Percentiles rank a stretch among this genome's conserved stretches.
Evolutionary conservation across 257 asterid species (phyloP).

Genomic region (Hygrophila difformis): DNA sequence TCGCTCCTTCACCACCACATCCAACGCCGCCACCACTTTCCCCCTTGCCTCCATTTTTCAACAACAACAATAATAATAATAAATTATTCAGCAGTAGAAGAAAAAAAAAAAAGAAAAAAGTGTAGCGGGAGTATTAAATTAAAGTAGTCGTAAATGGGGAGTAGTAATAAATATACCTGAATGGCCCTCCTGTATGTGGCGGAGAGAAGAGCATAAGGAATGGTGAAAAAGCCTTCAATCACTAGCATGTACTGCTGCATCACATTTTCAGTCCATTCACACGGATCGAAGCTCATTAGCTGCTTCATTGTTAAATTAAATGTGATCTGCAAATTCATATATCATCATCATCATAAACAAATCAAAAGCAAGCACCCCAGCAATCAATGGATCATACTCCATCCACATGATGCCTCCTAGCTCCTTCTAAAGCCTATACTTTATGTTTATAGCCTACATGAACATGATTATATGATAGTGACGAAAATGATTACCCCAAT

Average conservation of each 20-base stretch:
- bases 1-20: conserved; percentile 73
- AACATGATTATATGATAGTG: too few relatives aligned
- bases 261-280: conserved; percentile 94
- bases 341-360: neutral
- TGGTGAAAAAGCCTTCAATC: conserved; percentile 89
- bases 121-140: too few relatives aligned
- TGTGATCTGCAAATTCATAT: conserved; percentile 58
- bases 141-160: too few relatives aligned
- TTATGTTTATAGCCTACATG: too few relatives aligned
- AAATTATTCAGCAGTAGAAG: neutral
- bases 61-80: too few relatives aligned
- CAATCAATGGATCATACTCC: conserved; percentile 40
- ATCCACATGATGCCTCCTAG: too few relatives aligned
- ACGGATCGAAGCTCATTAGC: conserved; percentile 95
- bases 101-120: neutral
- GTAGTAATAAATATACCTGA: conserved; percentile 31
- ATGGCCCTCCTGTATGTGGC: conserved; percentile 88
- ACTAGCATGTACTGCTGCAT: conserved; percentile 98
- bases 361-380: neutral
- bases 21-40: conserved; percentile 94
- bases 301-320: conserved; percentile 91
- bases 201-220: conserved; percentile 77
- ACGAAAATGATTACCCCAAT: too few relatives aligned
- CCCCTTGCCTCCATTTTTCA: conserved; percentile 93
- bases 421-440: too few relatives aligned